These are phyloP conservation scores for Astragalus glycyphyllos DNA, from an alignment of 306 rosid species.

Conservation along the genomic window DNA sequence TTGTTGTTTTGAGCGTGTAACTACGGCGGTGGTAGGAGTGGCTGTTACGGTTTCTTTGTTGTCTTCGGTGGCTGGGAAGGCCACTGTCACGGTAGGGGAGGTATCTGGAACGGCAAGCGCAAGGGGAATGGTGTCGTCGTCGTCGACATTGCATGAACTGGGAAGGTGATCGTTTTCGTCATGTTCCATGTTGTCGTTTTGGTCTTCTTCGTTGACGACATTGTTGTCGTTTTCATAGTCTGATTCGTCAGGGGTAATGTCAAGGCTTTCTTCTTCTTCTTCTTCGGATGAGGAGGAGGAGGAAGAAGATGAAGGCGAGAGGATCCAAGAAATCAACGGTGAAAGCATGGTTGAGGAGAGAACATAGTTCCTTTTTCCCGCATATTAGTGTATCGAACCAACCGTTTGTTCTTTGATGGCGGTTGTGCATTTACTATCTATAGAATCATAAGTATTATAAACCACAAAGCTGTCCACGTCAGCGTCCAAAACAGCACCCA, in stretches of 20 bases:
- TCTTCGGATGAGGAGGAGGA: constrained; percentile 29
- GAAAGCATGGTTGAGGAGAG: constrained; percentile 47
- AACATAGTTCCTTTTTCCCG: neutral
- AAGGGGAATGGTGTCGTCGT: constrained; percentile 28
- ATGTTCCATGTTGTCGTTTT: neutral
- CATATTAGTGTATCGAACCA: constrained; percentile 34
- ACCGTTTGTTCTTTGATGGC: constrained; percentile 36
- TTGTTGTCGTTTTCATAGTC: constrained; percentile 36
- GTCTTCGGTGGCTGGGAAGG: constrained; percentile 27
- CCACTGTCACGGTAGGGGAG: constrained; percentile 45
- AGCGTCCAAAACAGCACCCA: too few relatives aligned
- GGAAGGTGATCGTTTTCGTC: constrained; percentile 33
- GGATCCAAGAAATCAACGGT: constrained; percentile 53
- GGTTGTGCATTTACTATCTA: constrained; percentile 39
- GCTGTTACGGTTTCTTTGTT: neutral
- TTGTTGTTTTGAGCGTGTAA: constrained; percentile 38
- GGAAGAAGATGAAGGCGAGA: constrained; percentile 39
- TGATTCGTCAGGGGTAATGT: neutral
- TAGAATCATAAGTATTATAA: too few relatives aligned
- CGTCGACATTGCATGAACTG: constrained; percentile 26
- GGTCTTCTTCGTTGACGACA: constrained; percentile 21
- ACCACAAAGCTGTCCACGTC: too few relatives aligned
- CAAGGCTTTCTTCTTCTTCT: constrained; percentile 28
- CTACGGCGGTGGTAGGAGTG: constrained; percentile 15
- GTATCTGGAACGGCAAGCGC: constrained; percentile 40